A percentile compares a stretch with the other conserved stretches of the same genome.
These are phyloP conservation scores for Avicennia marina DNA, from an alignment of 257 asterid species.

Conservation along the genomic window DNA sequence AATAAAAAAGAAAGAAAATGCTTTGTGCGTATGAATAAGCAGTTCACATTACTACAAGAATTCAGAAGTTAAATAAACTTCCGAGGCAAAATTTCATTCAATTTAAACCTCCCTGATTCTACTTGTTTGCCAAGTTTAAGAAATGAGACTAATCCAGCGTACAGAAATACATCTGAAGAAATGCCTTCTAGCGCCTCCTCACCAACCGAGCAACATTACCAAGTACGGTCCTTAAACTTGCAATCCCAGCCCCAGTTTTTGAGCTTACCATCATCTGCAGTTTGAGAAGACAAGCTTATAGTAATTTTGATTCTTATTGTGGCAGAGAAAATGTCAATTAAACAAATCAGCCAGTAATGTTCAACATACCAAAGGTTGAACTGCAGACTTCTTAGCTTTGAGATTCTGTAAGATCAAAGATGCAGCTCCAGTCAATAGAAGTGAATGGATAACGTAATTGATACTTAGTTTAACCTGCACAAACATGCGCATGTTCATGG, in stretches of 20 bases:
- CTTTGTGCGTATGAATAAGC: background rate
- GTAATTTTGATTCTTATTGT: background rate
- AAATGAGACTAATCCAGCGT: background rate
- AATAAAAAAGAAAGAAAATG: background rate
- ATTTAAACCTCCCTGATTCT: background rate
- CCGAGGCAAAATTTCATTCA: background rate
- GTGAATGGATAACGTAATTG: background rate
- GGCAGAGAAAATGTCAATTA: background rate
- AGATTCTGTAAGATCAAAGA: conserved; percentile 59
- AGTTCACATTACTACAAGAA: background rate
- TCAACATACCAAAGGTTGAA: conserved; percentile 78
- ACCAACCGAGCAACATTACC: conserved; percentile 68
- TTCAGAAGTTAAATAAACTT: conserved; percentile 4
- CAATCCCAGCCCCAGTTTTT: conserved; percentile 87
- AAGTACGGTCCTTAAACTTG: conserved; percentile 84
- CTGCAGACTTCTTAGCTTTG: conserved; percentile 70
- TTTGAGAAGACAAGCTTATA: background rate
- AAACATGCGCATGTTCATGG: too few relatives aligned
- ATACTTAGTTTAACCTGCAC: too few relatives aligned
- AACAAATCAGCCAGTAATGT: conserved; percentile 8
- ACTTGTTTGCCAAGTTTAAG: conserved; percentile 9
- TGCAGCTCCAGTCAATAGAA: conserved; percentile 1
- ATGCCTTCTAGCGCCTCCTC: conserved; percentile 40
- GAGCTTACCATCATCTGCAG: conserved; percentile 97
- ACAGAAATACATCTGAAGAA: conserved; percentile 16